These are phyloP conservation scores for Inga leiocalycina DNA, from an alignment of 306 rosid genomes.

Conservation along the genomic window DNA sequence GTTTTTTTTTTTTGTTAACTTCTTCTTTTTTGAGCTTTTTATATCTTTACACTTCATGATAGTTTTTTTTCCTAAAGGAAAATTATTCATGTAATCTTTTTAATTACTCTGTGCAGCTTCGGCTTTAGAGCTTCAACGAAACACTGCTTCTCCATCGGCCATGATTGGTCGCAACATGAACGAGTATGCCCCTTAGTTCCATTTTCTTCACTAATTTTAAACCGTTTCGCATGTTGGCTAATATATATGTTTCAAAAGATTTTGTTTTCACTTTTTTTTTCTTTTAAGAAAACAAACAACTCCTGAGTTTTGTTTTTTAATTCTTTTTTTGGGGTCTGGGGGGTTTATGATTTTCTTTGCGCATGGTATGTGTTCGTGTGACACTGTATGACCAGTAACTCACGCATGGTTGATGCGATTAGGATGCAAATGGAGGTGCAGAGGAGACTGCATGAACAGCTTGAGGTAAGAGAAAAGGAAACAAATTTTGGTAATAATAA, in stretches of 20 bases:
- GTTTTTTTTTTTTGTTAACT: not conserved
- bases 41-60: conserved; percentile 37
- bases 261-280: conserved; percentile 2
- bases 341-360: conserved; percentile 51
- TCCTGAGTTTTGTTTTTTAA: not conserved
- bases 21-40: conserved; percentile 12
- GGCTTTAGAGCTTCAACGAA: conserved; percentile 84
- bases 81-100: conserved; percentile 31
- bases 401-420: conserved; percentile 67
- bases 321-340: conserved; percentile 17
- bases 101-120: conserved; percentile 58
- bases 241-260: not conserved
- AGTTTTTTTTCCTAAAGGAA: not conserved
- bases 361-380: conserved; percentile 41
- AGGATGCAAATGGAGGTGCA: conserved; percentile 99
- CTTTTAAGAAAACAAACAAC: not conserved
- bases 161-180: conserved; percentile 94
- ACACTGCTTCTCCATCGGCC: conserved; percentile 78
- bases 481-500: not conserved
- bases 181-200: conserved; percentile 56
- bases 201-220: not conserved
- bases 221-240: not conserved
- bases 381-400: conserved; percentile 59
- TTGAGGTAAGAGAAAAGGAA: conserved; percentile 63
- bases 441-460: conserved; percentile 93